These are phyloP conservation scores for Pholiota microspora DNA, from an alignment of 768 basidiomycete genomes.

Conservation along the genomic window DNA sequence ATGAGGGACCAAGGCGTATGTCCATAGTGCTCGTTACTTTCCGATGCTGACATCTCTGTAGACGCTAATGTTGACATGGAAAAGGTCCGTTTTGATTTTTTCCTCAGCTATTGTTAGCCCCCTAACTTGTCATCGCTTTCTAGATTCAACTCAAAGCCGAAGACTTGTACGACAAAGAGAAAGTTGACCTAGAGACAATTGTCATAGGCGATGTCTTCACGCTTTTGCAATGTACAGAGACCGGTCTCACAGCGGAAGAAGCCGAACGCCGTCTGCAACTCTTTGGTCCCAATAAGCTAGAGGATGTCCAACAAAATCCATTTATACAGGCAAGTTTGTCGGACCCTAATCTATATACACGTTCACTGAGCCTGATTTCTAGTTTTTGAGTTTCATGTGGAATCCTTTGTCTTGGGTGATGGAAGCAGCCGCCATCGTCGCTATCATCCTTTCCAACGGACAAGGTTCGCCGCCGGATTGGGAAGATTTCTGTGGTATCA, in stretches of 20 bases:
- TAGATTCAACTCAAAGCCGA: constrained; percentile 87
- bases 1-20: constrained; percentile 11
- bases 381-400: constrained; percentile 99
- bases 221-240: constrained; percentile 84
- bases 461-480: constrained; percentile 87
- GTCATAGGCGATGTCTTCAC: constrained; percentile 96
- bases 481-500: constrained; percentile 97
- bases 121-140: neutral
- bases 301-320: constrained; percentile 86
- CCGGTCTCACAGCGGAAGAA: constrained; percentile 77
- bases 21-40: neutral
- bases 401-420: constrained; percentile 99
- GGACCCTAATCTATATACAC: neutral
- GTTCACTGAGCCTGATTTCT: neutral
- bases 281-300: constrained; percentile 95
- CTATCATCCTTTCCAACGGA: constrained; percentile 96
- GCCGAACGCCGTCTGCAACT: constrained; percentile 83
- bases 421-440: constrained; percentile 93
- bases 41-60: neutral
- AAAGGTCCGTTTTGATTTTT: neutral
- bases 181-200: constrained; percentile 97
- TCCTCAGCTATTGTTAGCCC: neutral
- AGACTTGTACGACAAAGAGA: constrained; percentile 96
- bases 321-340: constrained; percentile 67
- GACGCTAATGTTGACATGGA: constrained; percentile 21